phyloP scores from a whole-genome alignment of 768 basidiomycete genomes.

The Pseudohyphozyma bogoriensis region DNA sequence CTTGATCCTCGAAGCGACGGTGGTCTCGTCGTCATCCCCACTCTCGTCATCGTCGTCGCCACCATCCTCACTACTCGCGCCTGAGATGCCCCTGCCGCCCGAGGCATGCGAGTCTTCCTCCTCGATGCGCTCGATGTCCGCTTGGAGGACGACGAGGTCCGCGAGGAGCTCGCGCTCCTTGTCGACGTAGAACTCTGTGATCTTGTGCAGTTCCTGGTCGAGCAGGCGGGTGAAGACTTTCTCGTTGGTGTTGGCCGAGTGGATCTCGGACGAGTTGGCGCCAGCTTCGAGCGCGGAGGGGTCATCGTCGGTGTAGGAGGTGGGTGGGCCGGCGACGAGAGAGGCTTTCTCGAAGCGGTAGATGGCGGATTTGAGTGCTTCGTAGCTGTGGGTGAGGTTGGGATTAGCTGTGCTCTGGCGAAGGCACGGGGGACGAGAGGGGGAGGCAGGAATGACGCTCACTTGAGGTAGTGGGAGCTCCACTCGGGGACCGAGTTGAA shows the following conservation, averaged over 20 bases:
- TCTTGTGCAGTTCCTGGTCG: conserved; percentile 72
- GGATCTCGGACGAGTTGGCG: conserved; percentile 18
- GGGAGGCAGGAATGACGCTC: conserved; percentile 38
- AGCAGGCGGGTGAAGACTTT: conserved; percentile 60
- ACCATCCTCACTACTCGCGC: conserved; percentile 15
- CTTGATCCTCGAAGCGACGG: background rate
- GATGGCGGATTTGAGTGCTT: conserved; percentile 54
- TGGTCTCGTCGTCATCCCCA: background rate
- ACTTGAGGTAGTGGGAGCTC: conserved; percentile 89
- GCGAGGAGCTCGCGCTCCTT: conserved; percentile 60
- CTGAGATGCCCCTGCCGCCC: background rate
- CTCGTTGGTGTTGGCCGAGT: conserved; percentile 40
- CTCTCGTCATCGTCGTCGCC: conserved; percentile 14
- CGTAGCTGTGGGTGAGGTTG: conserved; percentile 47
- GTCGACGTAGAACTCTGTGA: conserved; percentile 61
- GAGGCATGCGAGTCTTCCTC: conserved; percentile 26
- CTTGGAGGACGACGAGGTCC: conserved; percentile 35
- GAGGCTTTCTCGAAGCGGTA: conserved; percentile 78
- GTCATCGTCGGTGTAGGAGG: conserved; percentile 46
- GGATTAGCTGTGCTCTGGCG: background rate
- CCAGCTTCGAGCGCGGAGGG: conserved; percentile 48
- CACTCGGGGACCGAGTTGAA: conserved; percentile 86
- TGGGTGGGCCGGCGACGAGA: conserved; percentile 26
- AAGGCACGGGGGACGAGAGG: background rate
- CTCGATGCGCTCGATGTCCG: conserved; percentile 37